Evolutionary conservation across 306 rosid genomes (phyloP).

Genomic region (Lablab purpureus): DNA sequence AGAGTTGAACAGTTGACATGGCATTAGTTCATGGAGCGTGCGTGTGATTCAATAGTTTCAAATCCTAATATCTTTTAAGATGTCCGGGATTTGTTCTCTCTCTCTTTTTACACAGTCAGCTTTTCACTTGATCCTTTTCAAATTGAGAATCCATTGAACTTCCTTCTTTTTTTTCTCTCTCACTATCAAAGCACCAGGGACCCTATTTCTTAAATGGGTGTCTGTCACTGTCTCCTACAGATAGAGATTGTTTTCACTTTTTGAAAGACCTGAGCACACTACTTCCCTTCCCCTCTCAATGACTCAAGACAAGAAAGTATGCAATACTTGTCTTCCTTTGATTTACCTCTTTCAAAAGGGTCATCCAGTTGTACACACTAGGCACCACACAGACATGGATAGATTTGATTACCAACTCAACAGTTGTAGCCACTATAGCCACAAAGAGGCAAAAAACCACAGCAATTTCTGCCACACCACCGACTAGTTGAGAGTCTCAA

Average conservation of each 20-base stretch:
- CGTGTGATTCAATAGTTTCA: slow-evolving; percentile 40
- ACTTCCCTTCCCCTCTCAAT: slow-evolving; percentile 34
- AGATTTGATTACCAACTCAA: slow-evolving; percentile 16
- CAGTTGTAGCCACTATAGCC: slow-evolving; percentile 23
- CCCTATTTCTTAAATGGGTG: slow-evolving; percentile 66
- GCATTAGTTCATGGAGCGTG: slow-evolving; percentile 45
- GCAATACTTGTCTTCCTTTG: slow-evolving; percentile 46
- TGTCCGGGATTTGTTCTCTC: slow-evolving; percentile 48
- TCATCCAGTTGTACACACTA: slow-evolving; percentile 25
- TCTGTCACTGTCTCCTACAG: slow-evolving; percentile 67
- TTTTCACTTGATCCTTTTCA: slow-evolving; percentile 53
- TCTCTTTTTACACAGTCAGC: slow-evolving; percentile 36
- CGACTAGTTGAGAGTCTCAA: slow-evolving; percentile 45
- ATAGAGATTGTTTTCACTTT: slow-evolving; percentile 62
- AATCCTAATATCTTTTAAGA: slow-evolving; percentile 47
- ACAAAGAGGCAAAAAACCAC: slow-evolving; percentile 31
- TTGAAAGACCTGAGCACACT: slow-evolving; percentile 49
- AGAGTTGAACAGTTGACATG: slow-evolving; percentile 38
- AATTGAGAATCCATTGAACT: slow-evolving; percentile 47
- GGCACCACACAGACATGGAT: neutral
- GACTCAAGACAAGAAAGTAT: slow-evolving; percentile 50
- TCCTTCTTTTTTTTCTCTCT: slow-evolving; percentile 44
- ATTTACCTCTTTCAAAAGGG: slow-evolving; percentile 47
- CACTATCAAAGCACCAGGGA: slow-evolving; percentile 52
- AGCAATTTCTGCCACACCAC: slow-evolving; percentile 36